Evolutionary conservation across 371 early-diverging fungal genomes (phyloP).

Genomic region (Thermomucor indicae-seudaticae): DNA sequence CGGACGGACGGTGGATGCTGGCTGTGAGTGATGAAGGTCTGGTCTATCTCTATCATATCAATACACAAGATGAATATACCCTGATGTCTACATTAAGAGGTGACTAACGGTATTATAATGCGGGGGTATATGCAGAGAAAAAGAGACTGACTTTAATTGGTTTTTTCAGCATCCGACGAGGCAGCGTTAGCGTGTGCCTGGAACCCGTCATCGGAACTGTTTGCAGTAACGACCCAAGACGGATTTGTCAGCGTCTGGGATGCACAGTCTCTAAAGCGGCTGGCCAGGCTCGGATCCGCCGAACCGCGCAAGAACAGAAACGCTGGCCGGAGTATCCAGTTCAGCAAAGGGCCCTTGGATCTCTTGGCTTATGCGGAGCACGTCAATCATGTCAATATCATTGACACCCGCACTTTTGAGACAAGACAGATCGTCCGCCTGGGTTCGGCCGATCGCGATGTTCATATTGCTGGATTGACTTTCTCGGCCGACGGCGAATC

Average conservation of each 20-base stretch:
- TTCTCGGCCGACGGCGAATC: conserved; percentile 20
- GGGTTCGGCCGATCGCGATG: conserved; percentile 30
- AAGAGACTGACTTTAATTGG: neutral
- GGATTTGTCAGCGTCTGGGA: conserved; percentile 76
- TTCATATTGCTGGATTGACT: conserved; percentile 25
- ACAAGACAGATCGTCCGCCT: conserved; percentile 56
- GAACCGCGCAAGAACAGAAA: conserved; percentile 16
- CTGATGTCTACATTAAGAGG: too few species aligned
- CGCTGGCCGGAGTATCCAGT: conserved; percentile 17
- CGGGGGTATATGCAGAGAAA: neutral
- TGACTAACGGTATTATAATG: too few species aligned
- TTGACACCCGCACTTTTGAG: conserved; percentile 79
- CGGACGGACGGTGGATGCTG: conserved; percentile 73
- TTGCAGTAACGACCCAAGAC: conserved; percentile 78
- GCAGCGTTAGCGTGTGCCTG: conserved; percentile 54
- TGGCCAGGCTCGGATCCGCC: conserved; percentile 28
- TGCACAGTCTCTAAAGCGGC: conserved; percentile 39
- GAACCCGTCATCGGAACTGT: conserved; percentile 62
- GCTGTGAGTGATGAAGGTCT: conserved; percentile 84
- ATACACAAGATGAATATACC: too few species aligned
- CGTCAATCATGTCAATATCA: conserved; percentile 70
- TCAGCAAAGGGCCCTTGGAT: conserved; percentile 24
- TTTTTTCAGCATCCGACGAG: neutral
- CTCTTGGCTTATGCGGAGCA: conserved; percentile 43
- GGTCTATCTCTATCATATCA: conserved; percentile 59